Conservation (phyloP, 495 filamentous ascomycete species). For the Haplographium delicatum region DNA sequence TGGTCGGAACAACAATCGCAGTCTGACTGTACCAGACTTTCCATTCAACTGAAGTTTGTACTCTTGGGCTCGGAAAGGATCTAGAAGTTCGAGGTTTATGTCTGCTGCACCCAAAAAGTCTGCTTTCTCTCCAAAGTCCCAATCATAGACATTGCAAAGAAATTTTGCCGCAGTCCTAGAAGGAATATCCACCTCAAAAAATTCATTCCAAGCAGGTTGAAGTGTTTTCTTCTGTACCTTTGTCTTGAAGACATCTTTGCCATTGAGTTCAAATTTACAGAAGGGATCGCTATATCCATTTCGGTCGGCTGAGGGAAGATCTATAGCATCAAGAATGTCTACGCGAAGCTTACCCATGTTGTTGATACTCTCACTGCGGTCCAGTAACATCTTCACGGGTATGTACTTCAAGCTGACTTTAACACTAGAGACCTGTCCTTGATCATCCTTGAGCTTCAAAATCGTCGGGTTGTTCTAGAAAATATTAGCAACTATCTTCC, state of each 20-base stretch:
- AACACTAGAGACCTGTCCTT: conserved; percentile 73
- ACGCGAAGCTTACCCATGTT: conserved; percentile 93
- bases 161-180: conserved; percentile 85
- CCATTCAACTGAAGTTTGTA: conserved; percentile 74
- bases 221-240: conserved; percentile 95
- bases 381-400: conserved; percentile 86
- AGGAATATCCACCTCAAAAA: conserved; percentile 76
- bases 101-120: conserved; percentile 73
- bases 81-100: conserved; percentile 78
- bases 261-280: conserved; percentile 88
- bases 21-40: conserved; percentile 75
- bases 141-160: conserved; percentile 76
- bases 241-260: conserved; percentile 83
- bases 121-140: conserved; percentile 88
- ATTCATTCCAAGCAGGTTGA: conserved; percentile 92
- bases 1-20: conserved; percentile 90
- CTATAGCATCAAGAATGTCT: conserved; percentile 79
- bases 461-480: conserved; percentile 79
- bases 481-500: conserved; percentile 18
- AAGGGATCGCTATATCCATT: conserved; percentile 97
- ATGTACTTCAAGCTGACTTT: conserved; percentile 92
- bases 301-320: conserved; percentile 86
- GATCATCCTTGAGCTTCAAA: conserved; percentile 66
- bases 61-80: conserved; percentile 75
- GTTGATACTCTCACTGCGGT: conserved; percentile 94